These are phyloP conservation scores for Pelargonium cotyledonis DNA, from an alignment of 441 rosid species.

Conservation along the genomic window DNA sequence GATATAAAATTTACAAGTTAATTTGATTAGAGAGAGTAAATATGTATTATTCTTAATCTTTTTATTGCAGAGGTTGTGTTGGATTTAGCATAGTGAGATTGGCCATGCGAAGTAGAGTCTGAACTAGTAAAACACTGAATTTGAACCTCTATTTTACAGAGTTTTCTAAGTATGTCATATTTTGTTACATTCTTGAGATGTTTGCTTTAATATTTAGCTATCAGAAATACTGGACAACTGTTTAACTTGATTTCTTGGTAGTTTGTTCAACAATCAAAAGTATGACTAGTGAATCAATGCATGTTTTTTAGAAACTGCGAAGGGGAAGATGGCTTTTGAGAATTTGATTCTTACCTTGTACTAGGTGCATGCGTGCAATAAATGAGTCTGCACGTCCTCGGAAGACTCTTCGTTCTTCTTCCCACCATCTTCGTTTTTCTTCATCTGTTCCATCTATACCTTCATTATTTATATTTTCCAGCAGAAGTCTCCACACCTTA, in stretches of 20 bases:
- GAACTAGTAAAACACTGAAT: slow-evolving; percentile 12
- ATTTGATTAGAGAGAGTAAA: background rate
- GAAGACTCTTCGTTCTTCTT: slow-evolving; percentile 76
- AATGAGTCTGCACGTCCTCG: slow-evolving; percentile 77
- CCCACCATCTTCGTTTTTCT: slow-evolving; percentile 60
- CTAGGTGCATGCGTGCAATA: slow-evolving; percentile 95
- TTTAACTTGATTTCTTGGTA: no score
- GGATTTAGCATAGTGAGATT: slow-evolving; percentile 14
- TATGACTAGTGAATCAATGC: background rate
- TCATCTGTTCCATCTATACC: slow-evolving; percentile 39
- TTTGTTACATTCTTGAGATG: slow-evolving; percentile 19
- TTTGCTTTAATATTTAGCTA: background rate
- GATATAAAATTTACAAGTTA: background rate
- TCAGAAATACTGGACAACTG: slow-evolving; percentile 5
- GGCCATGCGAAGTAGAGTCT: slow-evolving; percentile 38
- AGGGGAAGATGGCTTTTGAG: background rate
- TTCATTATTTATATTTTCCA: slow-evolving; percentile 62
- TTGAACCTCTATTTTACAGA: slow-evolving; percentile 20
- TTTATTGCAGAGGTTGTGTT: background rate
- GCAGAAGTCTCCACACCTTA: slow-evolving; percentile 74
- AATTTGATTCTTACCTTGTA: slow-evolving; percentile 58
- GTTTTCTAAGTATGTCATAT: slow-evolving; percentile 20
- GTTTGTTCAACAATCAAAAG: no score
- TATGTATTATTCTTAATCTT: no score
- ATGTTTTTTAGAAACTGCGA: slow-evolving; percentile 12